Evolutionary conservation across 352 stramenopile genomes (phyloP).

Genomic region (Phytophthora kernoviae): DNA sequence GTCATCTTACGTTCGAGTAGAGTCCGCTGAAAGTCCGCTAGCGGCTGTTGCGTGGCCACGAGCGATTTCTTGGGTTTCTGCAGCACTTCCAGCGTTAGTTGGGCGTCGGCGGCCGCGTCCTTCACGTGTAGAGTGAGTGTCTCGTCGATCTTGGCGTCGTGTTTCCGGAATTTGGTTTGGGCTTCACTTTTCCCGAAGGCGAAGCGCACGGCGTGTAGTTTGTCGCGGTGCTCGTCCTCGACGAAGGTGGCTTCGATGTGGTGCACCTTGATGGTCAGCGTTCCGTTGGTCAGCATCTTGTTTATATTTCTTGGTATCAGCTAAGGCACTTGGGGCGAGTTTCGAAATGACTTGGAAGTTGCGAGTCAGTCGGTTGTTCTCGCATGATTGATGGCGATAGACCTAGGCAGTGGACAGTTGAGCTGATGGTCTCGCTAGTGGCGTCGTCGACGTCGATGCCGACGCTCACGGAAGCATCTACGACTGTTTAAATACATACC

Average conservation of each 20-base stretch:
- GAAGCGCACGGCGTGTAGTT: slow-evolving; percentile 34
- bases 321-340: too few relatives aligned
- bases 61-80: slow-evolving; percentile 46
- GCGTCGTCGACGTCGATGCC: slow-evolving; percentile 15
- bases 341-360: too few relatives aligned
- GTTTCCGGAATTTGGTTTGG: slow-evolving; percentile 33
- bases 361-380: too few relatives aligned
- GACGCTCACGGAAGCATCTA: too few relatives aligned
- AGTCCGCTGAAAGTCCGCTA: slow-evolving; percentile 37
- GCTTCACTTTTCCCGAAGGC: slow-evolving; percentile 24
- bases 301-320: slow-evolving; percentile 4
- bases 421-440: slow-evolving; percentile 8
- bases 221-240: slow-evolving; percentile 16
- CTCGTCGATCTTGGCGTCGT: slow-evolving; percentile 39
- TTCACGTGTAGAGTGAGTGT: slow-evolving; percentile 44
- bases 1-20: slow-evolving; percentile 38
- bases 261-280: slow-evolving; percentile 41
- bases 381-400: background rate
- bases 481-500: too few relatives aligned
- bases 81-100: slow-evolving; percentile 55
- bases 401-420: too few relatives aligned
- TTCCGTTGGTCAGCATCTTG: slow-evolving; percentile 42
- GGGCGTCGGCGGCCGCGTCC: slow-evolving; percentile 18
- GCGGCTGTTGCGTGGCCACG: slow-evolving; percentile 38
- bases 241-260: slow-evolving; percentile 34